phyloP scores from a whole-genome alignment of 2,329 filamentous ascomycete genomes.

The Fusarium sp. region DNA sequence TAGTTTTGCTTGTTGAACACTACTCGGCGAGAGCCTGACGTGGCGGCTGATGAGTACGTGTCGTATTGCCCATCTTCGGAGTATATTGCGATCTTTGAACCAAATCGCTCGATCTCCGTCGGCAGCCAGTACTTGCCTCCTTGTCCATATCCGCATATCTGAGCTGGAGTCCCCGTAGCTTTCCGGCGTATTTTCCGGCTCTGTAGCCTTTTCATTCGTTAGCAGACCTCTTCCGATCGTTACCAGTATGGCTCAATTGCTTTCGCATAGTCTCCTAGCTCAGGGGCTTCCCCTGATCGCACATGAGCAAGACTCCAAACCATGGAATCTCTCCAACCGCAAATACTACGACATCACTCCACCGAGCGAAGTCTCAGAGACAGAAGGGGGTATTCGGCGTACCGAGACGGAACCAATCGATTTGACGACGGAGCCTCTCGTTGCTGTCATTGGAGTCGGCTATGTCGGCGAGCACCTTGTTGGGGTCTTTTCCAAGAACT shows the following conservation, averaged over 20 bases:
- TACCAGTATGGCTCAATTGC: slow-evolving; percentile 44
- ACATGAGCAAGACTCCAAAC: slow-evolving; percentile 31
- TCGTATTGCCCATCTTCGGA: slow-evolving; percentile 22
- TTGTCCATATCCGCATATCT: slow-evolving; percentile 38
- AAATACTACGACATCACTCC: slow-evolving; percentile 52
- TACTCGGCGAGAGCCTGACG: slow-evolving; percentile 29
- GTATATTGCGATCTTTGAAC: slow-evolving; percentile 19
- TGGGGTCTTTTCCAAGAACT: slow-evolving; percentile 54
- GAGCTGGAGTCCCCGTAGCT: slow-evolving; percentile 24
- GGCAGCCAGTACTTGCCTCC: slow-evolving; percentile 15
- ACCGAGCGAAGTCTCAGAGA: slow-evolving; percentile 47
- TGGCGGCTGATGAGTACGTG: slow-evolving; percentile 16
- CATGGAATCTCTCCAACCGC: slow-evolving; percentile 40
- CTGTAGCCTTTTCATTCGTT: slow-evolving; percentile 36
- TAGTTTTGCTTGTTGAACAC: slow-evolving; percentile 22
- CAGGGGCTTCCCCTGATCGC: slow-evolving; percentile 39
- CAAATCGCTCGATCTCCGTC: slow-evolving; percentile 10
- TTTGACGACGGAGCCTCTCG: slow-evolving; percentile 45
- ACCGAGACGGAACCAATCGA: slow-evolving; percentile 19
- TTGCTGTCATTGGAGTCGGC: slow-evolving; percentile 64
- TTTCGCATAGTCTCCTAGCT: slow-evolving; percentile 37
- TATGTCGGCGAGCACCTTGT: slow-evolving; percentile 65
- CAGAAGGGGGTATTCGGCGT: slow-evolving; percentile 30
- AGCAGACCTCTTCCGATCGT: slow-evolving; percentile 37
- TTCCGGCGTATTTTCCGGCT: slow-evolving; percentile 4